phyloP scores from a whole-genome alignment of 495 filamentous ascomycete genomes.

The Eremomyces bilateralis region DNA sequence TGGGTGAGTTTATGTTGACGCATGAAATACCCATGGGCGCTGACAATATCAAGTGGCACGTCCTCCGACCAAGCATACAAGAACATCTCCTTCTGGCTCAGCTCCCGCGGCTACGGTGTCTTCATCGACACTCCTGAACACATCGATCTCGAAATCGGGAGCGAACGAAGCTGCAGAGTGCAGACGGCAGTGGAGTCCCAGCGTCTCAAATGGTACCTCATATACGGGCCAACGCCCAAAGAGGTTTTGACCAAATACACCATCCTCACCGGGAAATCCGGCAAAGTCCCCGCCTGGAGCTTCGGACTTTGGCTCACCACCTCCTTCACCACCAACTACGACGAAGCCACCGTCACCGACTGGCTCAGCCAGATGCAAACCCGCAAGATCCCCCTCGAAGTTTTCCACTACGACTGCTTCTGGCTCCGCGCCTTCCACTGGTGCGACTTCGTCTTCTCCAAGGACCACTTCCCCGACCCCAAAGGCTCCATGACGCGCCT shows the following conservation, averaged over 20 bases:
- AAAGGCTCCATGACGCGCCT: slow-evolving; percentile 37
- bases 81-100: slow-evolving; percentile 51
- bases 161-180: slow-evolving; percentile 36
- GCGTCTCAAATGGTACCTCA: slow-evolving; percentile 36
- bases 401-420: slow-evolving; percentile 54
- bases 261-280: slow-evolving; percentile 35
- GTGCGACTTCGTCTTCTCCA: slow-evolving; percentile 52
- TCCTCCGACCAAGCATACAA: slow-evolving; percentile 52
- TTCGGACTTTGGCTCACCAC: slow-evolving; percentile 53
- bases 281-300: slow-evolving; percentile 41
- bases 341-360: slow-evolving; percentile 40
- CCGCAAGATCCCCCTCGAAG: slow-evolving; percentile 40
- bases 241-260: slow-evolving; percentile 43
- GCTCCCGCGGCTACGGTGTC: slow-evolving; percentile 45
- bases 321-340: slow-evolving; percentile 48
- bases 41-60: slow-evolving; percentile 33
- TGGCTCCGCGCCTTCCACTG: slow-evolving; percentile 47
- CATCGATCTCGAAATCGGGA: slow-evolving; percentile 35
- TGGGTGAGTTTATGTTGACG: slow-evolving; percentile 20
- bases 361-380: slow-evolving; percentile 48
- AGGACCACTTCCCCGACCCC: slow-evolving; percentile 46
- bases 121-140: slow-evolving; percentile 27
- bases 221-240: slow-evolving; percentile 45
- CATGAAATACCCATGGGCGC: too few relatives aligned
- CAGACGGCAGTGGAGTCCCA: slow-evolving; percentile 42